phyloP scores from a whole-genome alignment of 495 filamentous ascomycete genomes.

The Penicillium simplicissimum region DNA sequence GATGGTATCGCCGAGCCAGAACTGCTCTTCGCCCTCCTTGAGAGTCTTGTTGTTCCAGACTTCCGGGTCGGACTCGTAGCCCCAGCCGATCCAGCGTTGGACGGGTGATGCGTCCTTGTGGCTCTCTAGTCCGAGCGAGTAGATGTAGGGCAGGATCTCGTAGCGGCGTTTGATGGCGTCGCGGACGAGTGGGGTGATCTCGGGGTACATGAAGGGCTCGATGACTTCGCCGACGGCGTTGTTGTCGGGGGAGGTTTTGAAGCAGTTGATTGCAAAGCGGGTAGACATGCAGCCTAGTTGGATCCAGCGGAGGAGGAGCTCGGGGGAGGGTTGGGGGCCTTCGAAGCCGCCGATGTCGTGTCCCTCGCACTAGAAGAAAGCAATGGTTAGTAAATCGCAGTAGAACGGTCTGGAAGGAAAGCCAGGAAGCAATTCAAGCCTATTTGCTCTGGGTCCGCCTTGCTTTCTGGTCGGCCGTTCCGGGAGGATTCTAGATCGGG shows the following conservation, averaged over 20 bases:
- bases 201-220: constrained; percentile 72
- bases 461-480: no score
- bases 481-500: not conserved
- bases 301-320: constrained; percentile 69
- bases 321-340: constrained; percentile 65
- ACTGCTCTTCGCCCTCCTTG: constrained; percentile 62
- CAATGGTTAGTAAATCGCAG: not conserved
- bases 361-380: constrained; percentile 54
- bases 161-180: constrained; percentile 66
- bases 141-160: constrained; percentile 68
- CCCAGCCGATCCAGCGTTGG: constrained; percentile 69
- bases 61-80: constrained; percentile 61
- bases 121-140: constrained; percentile 60
- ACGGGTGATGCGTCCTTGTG: constrained; percentile 58
- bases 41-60: constrained; percentile 59
- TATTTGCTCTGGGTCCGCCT: no score
- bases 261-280: constrained; percentile 73
- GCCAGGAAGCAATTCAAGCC: no score
- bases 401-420: no score
- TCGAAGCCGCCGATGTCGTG: constrained; percentile 75
- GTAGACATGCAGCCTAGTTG: constrained; percentile 68
- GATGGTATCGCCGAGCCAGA: constrained; percentile 69
- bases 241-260: constrained; percentile 64
- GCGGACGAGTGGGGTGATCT: constrained; percentile 58
- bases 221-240: constrained; percentile 66